These are phyloP conservation scores for Saccharomycopsis hybrid DNA, from an alignment of 1,139 yeast genomes.

Conservation along the genomic window DNA sequence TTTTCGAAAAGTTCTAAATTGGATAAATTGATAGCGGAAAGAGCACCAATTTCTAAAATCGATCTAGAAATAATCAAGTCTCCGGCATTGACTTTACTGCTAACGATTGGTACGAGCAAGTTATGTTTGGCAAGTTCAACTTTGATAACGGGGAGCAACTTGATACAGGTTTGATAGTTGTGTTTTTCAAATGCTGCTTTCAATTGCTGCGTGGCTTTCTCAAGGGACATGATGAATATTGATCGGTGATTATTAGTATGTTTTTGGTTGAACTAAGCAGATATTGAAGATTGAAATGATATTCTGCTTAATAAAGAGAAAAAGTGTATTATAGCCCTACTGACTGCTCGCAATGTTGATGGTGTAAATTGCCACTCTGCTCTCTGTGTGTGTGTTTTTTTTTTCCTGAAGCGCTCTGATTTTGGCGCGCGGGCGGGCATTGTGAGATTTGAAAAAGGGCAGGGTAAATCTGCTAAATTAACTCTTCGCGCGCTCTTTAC, in stretches of 20 bases:
- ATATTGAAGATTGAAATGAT: neutral
- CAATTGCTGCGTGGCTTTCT: slow-evolving; percentile 35
- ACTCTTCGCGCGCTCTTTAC: too few species aligned
- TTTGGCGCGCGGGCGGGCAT: too few species aligned
- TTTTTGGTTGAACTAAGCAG: neutral
- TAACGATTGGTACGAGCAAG: slow-evolving; percentile 61
- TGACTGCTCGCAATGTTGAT: too few species aligned
- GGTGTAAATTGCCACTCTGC: too few species aligned
- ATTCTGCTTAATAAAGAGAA: neutral
- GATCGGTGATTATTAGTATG: neutral
- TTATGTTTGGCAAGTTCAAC: slow-evolving; percentile 72
- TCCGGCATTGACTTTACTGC: slow-evolving; percentile 31
- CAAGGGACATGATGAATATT: neutral
- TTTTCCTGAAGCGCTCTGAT: too few species aligned
- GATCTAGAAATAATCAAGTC: slow-evolving; percentile 77
- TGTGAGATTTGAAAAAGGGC: too few species aligned
- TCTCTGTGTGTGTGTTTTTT: too few species aligned
- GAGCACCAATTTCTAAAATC: slow-evolving; percentile 81
- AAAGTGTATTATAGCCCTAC: too few species aligned
- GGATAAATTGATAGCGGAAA: slow-evolving; percentile 60
- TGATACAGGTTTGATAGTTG: slow-evolving; percentile 55
- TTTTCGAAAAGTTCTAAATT: slow-evolving; percentile 65
- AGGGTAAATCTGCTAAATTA: too few species aligned
- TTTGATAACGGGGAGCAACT: slow-evolving; percentile 64
- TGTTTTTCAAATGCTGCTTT: slow-evolving; percentile 55